phyloP scores from a whole-genome alignment of 2,329 filamentous ascomycete genomes.

The Calonectria pauciramosa region DNA sequence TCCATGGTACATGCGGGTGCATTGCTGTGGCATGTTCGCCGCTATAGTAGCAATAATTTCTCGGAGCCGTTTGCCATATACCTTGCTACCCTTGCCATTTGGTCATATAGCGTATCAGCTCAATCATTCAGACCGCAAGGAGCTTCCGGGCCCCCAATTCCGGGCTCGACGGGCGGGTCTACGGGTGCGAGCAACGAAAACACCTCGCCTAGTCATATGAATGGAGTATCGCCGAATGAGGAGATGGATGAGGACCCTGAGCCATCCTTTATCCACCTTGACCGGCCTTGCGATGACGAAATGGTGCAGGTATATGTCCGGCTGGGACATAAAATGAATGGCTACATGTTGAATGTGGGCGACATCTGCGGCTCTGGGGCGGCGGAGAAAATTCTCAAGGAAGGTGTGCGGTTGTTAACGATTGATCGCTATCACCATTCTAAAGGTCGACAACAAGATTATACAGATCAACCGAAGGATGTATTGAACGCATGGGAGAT shows the following conservation, averaged over 20 bases:
- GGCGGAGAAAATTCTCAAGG: slow-evolving; percentile 30
- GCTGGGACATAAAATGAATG: slow-evolving; percentile 33
- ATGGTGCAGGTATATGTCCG: slow-evolving; percentile 37
- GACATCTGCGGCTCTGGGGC: slow-evolving; percentile 29
- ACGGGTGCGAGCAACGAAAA: neutral
- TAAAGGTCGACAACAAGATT: neutral
- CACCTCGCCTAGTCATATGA: neutral
- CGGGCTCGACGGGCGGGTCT: neutral
- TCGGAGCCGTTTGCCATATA: slow-evolving; percentile 35
- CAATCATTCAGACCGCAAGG: neutral
- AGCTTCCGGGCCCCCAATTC: neutral
- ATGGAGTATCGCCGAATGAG: neutral
- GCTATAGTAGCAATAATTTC: slow-evolving; percentile 33
- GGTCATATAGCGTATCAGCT: slow-evolving; percentile 32
- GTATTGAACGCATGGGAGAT: neutral
- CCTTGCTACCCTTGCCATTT: slow-evolving; percentile 29
- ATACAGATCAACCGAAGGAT: neutral
- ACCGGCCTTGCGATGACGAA: slow-evolving; percentile 38
- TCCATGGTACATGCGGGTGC: slow-evolving; percentile 34
- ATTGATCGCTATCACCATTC: too few species aligned
- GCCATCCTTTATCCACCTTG: slow-evolving; percentile 30
- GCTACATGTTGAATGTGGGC: slow-evolving; percentile 28
- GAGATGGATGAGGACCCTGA: slow-evolving; percentile 27
- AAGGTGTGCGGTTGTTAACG: slow-evolving; percentile 31
- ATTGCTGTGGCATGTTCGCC: slow-evolving; percentile 35